Evolutionary conservation across 2,329 filamentous ascomycete species (phyloP).

Genomic region (Davidsoniella australis): DNA sequence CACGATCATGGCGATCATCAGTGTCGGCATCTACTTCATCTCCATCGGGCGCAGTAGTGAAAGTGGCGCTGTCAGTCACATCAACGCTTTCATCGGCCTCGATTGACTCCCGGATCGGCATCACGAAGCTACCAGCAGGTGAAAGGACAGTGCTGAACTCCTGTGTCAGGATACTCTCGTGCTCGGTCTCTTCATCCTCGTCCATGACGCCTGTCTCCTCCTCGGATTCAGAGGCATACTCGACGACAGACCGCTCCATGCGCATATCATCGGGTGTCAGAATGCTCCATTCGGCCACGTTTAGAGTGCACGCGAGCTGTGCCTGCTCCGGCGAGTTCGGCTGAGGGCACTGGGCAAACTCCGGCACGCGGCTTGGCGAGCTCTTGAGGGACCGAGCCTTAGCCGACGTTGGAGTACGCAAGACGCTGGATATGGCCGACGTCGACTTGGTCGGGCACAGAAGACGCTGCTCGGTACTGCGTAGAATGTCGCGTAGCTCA

Average conservation of each 20-base stretch:
- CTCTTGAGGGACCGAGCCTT: conserved; percentile 2
- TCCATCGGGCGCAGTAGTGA: background rate
- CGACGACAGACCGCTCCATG: background rate
- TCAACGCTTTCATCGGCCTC: background rate
- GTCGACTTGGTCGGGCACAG: conserved; percentile 10
- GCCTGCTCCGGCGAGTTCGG: conserved; percentile 4
- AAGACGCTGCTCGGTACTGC: conserved; percentile 34
- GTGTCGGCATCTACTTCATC: background rate
- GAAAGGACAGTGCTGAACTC: conserved; percentile 11
- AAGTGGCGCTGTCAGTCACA: background rate
- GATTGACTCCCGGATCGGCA: conserved; percentile 1
- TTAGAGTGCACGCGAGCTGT: conserved; percentile 8
- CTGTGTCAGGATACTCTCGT: conserved; percentile 7
- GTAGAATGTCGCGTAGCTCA: conserved; percentile 33
- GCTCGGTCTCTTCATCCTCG: background rate
- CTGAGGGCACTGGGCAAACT: background rate
- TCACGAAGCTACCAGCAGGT: conserved; percentile 7
- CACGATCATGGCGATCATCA: background rate
- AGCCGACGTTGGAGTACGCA: conserved; percentile 7
- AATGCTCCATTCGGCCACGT: conserved; percentile 8
- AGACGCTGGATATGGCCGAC: conserved; percentile 5
- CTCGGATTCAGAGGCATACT: conserved; percentile 1
- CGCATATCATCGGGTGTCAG: conserved; percentile 8
- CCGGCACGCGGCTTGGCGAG: conserved; percentile 7
- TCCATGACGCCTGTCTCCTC: background rate